Base-by-base conservation (phyloP, 352 stramenopile species). In the Phytophthora sojae region DNA sequence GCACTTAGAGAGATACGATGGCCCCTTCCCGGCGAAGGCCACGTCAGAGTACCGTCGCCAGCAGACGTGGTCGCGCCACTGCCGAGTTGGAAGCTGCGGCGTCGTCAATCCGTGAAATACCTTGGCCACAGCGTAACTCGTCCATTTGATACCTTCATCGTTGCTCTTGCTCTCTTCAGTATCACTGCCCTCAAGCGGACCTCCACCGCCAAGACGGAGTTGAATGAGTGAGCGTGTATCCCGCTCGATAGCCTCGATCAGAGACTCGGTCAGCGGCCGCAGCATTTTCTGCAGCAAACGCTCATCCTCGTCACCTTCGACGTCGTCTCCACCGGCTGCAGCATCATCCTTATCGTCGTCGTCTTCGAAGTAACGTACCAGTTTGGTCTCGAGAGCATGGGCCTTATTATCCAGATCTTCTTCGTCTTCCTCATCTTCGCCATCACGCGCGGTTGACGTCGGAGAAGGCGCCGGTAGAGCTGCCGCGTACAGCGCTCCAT, bases 31-130 rank as follows among this genome's bases (percentile, higher is more conserved):
- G n/a, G n/a, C 88, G 57, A 95, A 96, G 23, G 88, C 84, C 25
- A 94, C 76, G 35, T 80, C 68, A 1, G 78, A 66, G 65, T 94
- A 91, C 52, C 84, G 85, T 19, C 85, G 77, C 89, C 89, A 96
- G 55, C 69, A 81, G 26, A 72, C 52, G 65, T 93, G 78, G 30
- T 94, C 79, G 0, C 83, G 84, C 89, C 89, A 96, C 37, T 78
- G 67, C 14, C 77, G 69, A 0, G 76, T 75, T 12, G 85, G 79
- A 55, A 93, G 91, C 45, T 77, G 83, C 29, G 87, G 87, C 25
- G 80, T 91, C 44, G 80, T 74, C 26, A 96, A 71, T 6, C 89
- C 89, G 47, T 96, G 89, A 60, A 95, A 91, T 32, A 96, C 75
- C 37, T 89, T 88, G 1, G 87, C 86, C 50, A 95, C 83, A n/a